Percentiles rank a stretch among this genome's conserved stretches.
Evolutionary conservation across 495 filamentous ascomycete genomes (phyloP).

Genomic region (Xylaria grammica): DNA sequence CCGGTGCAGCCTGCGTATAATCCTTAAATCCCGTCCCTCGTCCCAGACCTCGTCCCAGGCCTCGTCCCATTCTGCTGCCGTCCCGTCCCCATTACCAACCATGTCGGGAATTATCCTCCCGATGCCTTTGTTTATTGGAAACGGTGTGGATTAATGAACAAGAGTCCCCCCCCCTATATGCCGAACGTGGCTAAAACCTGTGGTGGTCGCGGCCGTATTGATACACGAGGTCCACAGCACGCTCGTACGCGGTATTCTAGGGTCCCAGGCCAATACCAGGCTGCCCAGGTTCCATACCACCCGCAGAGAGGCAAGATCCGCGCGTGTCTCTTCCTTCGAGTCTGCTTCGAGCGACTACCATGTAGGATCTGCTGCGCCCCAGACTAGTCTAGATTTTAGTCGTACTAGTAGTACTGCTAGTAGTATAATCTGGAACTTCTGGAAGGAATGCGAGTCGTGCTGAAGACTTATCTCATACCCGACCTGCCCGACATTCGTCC

Average conservation of each 20-base stretch:
- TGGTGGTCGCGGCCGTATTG: not conserved
- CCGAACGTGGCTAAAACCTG: not conserved
- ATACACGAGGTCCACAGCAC: conserved; percentile 6
- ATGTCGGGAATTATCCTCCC: not conserved
- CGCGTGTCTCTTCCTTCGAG: not conserved
- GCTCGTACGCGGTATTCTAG: not conserved
- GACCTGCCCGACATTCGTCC: not conserved
- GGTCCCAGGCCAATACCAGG: too few species aligned
- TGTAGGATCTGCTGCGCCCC: conserved; percentile 4
- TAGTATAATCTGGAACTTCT: not conserved
- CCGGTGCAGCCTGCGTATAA: conserved; percentile 13
- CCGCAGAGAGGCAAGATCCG: conserved; percentile 2
- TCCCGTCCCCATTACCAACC: conserved; percentile 9
- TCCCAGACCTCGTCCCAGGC: not conserved
- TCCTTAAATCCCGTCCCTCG: not conserved
- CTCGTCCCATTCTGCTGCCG: too few species aligned
- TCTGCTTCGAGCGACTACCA: too few species aligned
- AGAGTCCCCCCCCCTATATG: conserved; percentile 3
- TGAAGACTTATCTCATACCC: too few species aligned
- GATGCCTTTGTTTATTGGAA: not conserved
- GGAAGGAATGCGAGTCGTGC: conserved; percentile 4
- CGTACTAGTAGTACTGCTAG: not conserved
- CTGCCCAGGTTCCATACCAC: not conserved
- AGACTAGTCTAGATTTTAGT: conserved; percentile 3
- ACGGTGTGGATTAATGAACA: not conserved